Evolutionary conservation across 805 yeast genomes (phyloP).

Genomic region (Kodamaea lidongshanica): DNA sequence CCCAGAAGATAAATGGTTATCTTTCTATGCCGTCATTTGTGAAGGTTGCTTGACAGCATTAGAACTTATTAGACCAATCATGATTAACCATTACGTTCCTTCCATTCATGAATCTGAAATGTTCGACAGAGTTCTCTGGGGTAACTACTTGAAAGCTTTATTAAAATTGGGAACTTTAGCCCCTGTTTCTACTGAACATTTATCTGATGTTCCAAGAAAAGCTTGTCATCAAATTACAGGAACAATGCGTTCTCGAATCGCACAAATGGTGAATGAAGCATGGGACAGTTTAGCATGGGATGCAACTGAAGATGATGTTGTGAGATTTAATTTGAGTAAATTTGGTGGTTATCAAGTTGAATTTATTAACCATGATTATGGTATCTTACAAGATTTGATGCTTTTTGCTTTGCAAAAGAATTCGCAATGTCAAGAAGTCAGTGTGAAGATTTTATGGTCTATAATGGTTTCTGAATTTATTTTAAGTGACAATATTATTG

Average conservation of each 20-base stretch:
- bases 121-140: constrained; percentile 64
- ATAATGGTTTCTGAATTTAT: constrained; percentile 62
- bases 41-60: constrained; percentile 52
- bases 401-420: constrained; percentile 66
- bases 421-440: constrained; percentile 50
- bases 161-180: constrained; percentile 58
- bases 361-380: constrained; percentile 50
- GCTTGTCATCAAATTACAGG: constrained; percentile 62
- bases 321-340: constrained; percentile 52
- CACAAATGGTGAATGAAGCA: constrained; percentile 47
- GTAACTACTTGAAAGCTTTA: constrained; percentile 52
- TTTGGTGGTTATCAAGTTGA: constrained; percentile 70
- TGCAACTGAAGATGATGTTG: constrained; percentile 45
- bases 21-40: constrained; percentile 52
- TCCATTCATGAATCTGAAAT: constrained; percentile 41
- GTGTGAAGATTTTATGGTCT: constrained; percentile 66
- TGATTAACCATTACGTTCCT: constrained; percentile 50
- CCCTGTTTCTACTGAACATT: constrained; percentile 62
- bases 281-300: constrained; percentile 75
- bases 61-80: constrained; percentile 46
- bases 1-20: constrained; percentile 70
- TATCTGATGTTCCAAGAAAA: constrained; percentile 65
- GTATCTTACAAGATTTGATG: constrained; percentile 58
- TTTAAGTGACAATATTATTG: constrained; percentile 50
- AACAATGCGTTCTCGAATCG: constrained; percentile 55